Evolutionary conservation across 768 basidiomycete species (phyloP), one percentile per base, ranked within the genome.

Genomic region (Albatrellus ellisii): DNA sequence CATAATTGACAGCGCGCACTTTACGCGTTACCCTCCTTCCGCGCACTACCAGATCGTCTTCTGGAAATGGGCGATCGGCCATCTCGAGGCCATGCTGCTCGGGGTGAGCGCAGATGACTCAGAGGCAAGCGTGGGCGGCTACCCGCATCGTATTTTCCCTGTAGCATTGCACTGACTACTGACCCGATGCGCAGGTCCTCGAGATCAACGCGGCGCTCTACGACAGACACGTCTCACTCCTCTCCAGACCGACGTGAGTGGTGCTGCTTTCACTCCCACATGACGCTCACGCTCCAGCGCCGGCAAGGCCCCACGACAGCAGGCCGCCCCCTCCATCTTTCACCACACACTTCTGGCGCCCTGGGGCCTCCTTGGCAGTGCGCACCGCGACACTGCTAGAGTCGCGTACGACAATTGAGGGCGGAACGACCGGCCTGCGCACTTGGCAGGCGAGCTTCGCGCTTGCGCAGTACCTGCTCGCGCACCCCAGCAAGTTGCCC

Each of bases 361-460:
- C 52, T 2, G 32, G 32, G 11, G 15, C 32, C n/a, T 18, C 29
- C 18, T 21, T 22, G 12, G 33, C 54, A 17, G 67, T 62, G 46
- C 62, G 66, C 35, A 67, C 58, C 4, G 62, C 68, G 14, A 85
- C 85, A 0, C 59, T 88, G 2, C 59, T 80, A 7, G 85, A 89
- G 58, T 85, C 85, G 1, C 73, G 77, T 6, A 79, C 73, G 2
- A 75, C 68, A 2, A 76, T 87, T 22, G 83, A 87, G 56, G 63
- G 65, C 31, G 85, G 86, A 0, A 88, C 83, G 0, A 88, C 84
- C 1, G 84, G 86, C 10, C 59, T 88, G 36, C 68, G 80, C 41
- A 89, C 85, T 6, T 89, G 86, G 86, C 63, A 68, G 22, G 81
- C 86, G 4, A 79, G 82, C 49, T 69, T 79, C 33, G 61, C 71